Evolutionary conservation across 805 yeast species (phyloP).

Genomic region (Hanseniaspora lindneri): DNA sequence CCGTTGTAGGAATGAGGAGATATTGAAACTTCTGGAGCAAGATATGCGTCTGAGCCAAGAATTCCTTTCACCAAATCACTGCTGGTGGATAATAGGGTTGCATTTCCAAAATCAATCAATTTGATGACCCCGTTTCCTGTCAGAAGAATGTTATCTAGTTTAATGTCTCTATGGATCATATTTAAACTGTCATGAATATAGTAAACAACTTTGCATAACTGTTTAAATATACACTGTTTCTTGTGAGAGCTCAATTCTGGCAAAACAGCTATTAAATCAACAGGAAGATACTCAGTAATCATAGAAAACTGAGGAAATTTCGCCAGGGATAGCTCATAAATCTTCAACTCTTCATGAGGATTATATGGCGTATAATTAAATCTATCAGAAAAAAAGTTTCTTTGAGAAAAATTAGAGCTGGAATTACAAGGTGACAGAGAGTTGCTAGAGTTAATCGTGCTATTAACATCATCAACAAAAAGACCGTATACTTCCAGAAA

Average conservation of each 20-base stretch:
- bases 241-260: conserved; percentile 43
- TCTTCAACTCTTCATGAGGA: conserved; percentile 14
- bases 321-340: conserved; percentile 5
- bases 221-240: conserved; percentile 70
- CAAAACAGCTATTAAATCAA: conserved; percentile 82
- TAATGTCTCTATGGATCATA: conserved; percentile 83
- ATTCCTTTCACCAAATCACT: conserved; percentile 54
- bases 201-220: conserved; percentile 59
- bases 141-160: conserved; percentile 88
- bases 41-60: conserved; percentile 91
- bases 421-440: neutral
- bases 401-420: neutral
- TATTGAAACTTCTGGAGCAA: conserved; percentile 78
- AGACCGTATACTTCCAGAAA: conserved; percentile 14
- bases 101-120: conserved; percentile 87
- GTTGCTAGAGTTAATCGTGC: neutral
- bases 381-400: neutral
- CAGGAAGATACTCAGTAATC: conserved; percentile 88
- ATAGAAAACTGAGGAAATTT: conserved; percentile 25
- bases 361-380: conserved; percentile 13
- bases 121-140: conserved; percentile 62
- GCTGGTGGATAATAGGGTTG: conserved; percentile 44
- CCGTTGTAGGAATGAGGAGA: conserved; percentile 53
- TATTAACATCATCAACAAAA: conserved; percentile 16
- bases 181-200: conserved; percentile 65